These are phyloP conservation scores for Schoenoplectus triqueter DNA, from an alignment of 202 grass and related monocot species.

Conservation along the genomic window DNA sequence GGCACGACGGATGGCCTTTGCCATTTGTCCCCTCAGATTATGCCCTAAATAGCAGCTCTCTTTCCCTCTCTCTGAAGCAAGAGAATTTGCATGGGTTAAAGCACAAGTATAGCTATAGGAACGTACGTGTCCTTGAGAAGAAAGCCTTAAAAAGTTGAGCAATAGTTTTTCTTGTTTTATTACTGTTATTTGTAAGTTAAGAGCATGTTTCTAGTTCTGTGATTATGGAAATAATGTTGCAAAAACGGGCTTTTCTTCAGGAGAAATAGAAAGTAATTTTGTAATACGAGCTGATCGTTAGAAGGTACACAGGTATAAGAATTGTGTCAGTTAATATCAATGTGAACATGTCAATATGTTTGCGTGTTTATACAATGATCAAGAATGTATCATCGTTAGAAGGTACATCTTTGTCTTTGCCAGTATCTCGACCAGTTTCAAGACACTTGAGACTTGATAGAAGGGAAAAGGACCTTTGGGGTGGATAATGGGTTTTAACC, in stretches of 20 bases:
- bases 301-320: not conserved
- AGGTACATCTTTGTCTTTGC: slow-evolving; percentile 43
- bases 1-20: slow-evolving; percentile 81
- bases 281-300: slow-evolving; percentile 1
- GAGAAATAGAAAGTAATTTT: not conserved
- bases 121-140: not conserved
- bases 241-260: not conserved
- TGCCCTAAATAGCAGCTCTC: slow-evolving; percentile 58
- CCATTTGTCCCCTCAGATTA: slow-evolving; percentile 79
- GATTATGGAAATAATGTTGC: slow-evolving; percentile 14
- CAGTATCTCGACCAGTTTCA: slow-evolving; percentile 68
- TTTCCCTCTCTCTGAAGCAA: not conserved
- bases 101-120: not conserved
- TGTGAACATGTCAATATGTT: not conserved
- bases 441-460: slow-evolving; percentile 54
- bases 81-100: not conserved
- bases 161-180: not conserved
- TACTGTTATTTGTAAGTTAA: slow-evolving; percentile 36
- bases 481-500: slow-evolving; percentile 70
- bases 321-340: not conserved
- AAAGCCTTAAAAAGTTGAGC: not conserved
- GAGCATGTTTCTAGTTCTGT: not conserved
- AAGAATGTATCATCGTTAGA: not conserved
- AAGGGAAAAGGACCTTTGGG: slow-evolving; percentile 64
- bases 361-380: not conserved